These are phyloP conservation scores for Moesziomyces antarcticus DNA, from an alignment of 1,284 basidiomycete species.

Conservation along the genomic window DNA sequence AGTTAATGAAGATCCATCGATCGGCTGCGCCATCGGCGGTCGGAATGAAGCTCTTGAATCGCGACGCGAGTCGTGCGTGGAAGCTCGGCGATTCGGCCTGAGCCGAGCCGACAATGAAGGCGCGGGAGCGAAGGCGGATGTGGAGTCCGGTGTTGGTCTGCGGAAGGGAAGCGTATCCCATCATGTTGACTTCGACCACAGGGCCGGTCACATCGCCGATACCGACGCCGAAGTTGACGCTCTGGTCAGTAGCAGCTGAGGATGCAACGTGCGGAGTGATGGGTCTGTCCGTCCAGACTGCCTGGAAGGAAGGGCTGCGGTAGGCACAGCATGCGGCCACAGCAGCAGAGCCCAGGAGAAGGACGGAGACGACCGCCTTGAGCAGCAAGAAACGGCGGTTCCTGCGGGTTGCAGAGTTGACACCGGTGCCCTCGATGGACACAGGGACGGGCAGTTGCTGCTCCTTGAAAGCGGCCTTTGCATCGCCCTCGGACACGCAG, in stretches of 20 bases:
- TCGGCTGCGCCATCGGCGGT: slow-evolving; percentile 39
- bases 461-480: slow-evolving; percentile 8
- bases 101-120: slow-evolving; percentile 76
- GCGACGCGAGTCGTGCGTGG: slow-evolving; percentile 3
- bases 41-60: slow-evolving; percentile 29
- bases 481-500: slow-evolving; percentile 11
- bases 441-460: background rate
- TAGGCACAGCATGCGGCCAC: slow-evolving; percentile 23
- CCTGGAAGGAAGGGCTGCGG: slow-evolving; percentile 2
- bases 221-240: slow-evolving; percentile 69
- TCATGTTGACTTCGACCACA: slow-evolving; percentile 68
- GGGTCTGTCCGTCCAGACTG: slow-evolving; percentile 10
- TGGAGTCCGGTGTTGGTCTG: slow-evolving; percentile 83
- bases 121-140: slow-evolving; percentile 81
- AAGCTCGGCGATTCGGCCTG: slow-evolving; percentile 2
- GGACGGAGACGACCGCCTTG: slow-evolving; percentile 23
- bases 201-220: slow-evolving; percentile 81
- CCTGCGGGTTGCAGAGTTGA: background rate
- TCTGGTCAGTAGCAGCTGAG: background rate
- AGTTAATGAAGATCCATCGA: slow-evolving; percentile 80
- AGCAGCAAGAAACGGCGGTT: slow-evolving; percentile 11
- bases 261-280: background rate
- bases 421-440: background rate
- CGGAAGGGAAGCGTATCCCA: slow-evolving; percentile 78
- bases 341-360: slow-evolving; percentile 14